Base-by-base conservation (phyloP, 805 yeast species). In the Saccharomycopsis oosterbeekiorum region DNA sequence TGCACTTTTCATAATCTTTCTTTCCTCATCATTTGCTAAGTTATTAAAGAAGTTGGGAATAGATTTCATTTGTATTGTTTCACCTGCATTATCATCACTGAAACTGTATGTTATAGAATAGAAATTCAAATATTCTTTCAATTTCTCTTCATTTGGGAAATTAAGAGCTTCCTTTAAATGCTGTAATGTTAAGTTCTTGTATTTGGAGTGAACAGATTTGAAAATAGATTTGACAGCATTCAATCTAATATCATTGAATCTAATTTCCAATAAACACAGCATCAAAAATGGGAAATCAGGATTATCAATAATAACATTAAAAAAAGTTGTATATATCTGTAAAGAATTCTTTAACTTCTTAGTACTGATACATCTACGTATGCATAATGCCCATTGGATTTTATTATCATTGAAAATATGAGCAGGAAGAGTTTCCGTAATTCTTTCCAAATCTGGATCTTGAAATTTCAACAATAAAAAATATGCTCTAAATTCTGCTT, bases 401-500 rank as follows among this genome's bases (percentile, higher is more conserved):
- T 76, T 68, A 0, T 76, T 74, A 68, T 86, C 79, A 24, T 78
- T 67, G 41, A 84, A 76, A 1, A 93, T 76, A 1, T 74, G 68
- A 1, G 65, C 60, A 0, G 97, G 97, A 43, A 91, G 72, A 15
- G 77, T 74, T 69, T 89, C 96, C 11, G 88, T 70, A 64, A 82
- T 87, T 60, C 91, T 77, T 65, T 89, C 97, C 56, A 89, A 74
- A 66, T 91, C 97, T 0, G 94, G 85, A 70, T 94, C 97, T 66
- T 89, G 78, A 9, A 89, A 74, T 67, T 90, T 93, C 66, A 91
- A 83, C 17, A 94, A 69, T 21, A 94, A 74, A 61, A 90, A 86
- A 70, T 92, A 94, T 0, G 97, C 92, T 67, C 97, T 80, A 69
- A 94, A 89, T 70, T 94, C 99, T 0, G 97, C 88, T 72, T 94